Evolutionary conservation across 495 filamentous ascomycete genomes (phyloP), one percentile per base, ranked within the genome.

Genomic region (Daldinia caldariorum): DNA sequence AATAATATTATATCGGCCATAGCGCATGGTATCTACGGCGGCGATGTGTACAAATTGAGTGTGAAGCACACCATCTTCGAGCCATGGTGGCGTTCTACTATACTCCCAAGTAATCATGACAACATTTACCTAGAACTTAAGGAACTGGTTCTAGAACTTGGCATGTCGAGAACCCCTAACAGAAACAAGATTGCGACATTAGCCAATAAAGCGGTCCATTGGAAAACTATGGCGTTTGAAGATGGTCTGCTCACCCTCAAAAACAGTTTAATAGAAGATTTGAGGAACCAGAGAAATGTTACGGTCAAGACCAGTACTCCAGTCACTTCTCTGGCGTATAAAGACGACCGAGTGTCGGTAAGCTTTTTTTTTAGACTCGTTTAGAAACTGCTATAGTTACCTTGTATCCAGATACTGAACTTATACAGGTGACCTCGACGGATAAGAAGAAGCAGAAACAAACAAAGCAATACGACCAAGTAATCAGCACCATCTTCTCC

Each of bases 1-100:
- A 82, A 97, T 41, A 97, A 97, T 69, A 26, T 97, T 1, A 75
- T 89, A 2, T 97, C 92, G 3, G 91, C 89, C 31, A 78, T 93
- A n/a, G 76, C 91, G 26, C 95, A 97, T 80, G 96, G 96, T 10
- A 92, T 98, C 16, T 96, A 94, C 72, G 96, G 93, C n/a, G 96
- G 96, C 49, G 91, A 97, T 80, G 88, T 97, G 41, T 87, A 90
- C 73, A 84, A 90, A 74, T 82, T 97, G 58, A 97, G 93, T 74
- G 86, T 84, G 43, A 86, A 86, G 67, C 87, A 87, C 49, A 76
- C 76, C 8, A 69, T 77, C 7, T 69, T 80, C 29, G 63, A 66
- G 0, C 0, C 5, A 2, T 6, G 58, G 9, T 76, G 72, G 62
- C 62, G 62, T 13, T 1, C 2, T 0, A 12, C 4, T 20, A 32